These are phyloP conservation scores for Cladophialophora chaetospira DNA, from an alignment of 2,329 filamentous ascomycete genomes.

Conservation along the genomic window DNA sequence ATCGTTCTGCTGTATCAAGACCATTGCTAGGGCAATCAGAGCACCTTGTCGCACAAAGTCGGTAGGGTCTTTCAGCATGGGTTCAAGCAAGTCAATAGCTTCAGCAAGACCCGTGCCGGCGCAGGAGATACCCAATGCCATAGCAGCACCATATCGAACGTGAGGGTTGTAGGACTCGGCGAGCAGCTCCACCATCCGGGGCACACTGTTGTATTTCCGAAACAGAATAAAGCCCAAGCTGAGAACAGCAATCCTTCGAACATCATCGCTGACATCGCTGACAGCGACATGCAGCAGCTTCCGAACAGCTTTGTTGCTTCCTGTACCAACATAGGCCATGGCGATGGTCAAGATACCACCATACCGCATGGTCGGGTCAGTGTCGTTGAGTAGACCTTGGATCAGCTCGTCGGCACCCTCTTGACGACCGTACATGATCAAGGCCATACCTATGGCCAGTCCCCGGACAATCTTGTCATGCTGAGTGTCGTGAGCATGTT, in stretches of 20 bases:
- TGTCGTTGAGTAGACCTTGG: conserved; percentile 87
- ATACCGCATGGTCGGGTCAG: conserved; percentile 90
- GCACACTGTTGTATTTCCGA: conserved; percentile 94
- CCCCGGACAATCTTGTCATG: conserved; percentile 99
- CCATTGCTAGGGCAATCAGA: conserved; percentile 92
- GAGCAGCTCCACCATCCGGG: conserved; percentile 96
- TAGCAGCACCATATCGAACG: conserved; percentile 94
- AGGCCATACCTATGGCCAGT: conserved; percentile 90
- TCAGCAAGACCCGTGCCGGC: conserved; percentile 94
- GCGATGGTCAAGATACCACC: conserved; percentile 99
- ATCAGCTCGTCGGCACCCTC: conserved; percentile 94
- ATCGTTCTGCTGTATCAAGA: conserved; percentile 99
- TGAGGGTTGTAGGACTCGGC: conserved; percentile 99
- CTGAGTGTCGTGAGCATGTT: conserved; percentile 95
- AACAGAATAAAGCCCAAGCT: conserved; percentile 97
- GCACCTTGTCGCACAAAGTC: conserved; percentile 98
- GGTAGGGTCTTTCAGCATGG: conserved; percentile 98
- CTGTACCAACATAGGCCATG: conserved; percentile 92
- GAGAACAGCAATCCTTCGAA: conserved; percentile 94
- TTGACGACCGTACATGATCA: conserved; percentile 97
- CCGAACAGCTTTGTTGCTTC: conserved; percentile 97
- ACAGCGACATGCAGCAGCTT: conserved; percentile 95
- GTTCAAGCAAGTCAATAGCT: conserved; percentile 93
- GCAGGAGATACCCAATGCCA: conserved; percentile 97
- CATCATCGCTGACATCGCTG: conserved; percentile 97